These are phyloP conservation scores for Hibiscus tridactylites DNA, from an alignment of 345 rosid genomes.

Conservation along the genomic window DNA sequence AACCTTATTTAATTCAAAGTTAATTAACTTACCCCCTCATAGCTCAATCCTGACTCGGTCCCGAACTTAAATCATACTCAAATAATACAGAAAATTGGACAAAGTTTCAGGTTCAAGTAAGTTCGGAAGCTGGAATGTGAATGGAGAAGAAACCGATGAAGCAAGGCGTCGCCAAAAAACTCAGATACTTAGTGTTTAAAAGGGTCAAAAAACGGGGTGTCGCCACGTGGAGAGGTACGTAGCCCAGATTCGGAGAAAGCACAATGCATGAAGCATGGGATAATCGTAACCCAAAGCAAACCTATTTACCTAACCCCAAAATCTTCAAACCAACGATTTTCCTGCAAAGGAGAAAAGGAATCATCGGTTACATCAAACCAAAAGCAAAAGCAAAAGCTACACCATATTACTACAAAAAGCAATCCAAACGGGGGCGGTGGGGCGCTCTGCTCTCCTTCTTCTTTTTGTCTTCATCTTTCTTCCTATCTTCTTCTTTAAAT, in stretches of 20 bases:
- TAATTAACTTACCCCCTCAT: no score
- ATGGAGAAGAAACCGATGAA: no score
- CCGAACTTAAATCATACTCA: no score
- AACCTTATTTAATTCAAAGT: no score
- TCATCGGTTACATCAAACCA: slow-evolving; percentile 21
- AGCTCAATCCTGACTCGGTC: no score
- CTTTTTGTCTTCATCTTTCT: slow-evolving; percentile 30
- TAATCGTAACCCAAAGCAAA: slow-evolving; percentile 9
- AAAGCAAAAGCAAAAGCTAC: slow-evolving; percentile 18
- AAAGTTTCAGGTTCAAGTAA: no score
- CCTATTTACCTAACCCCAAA: neutral
- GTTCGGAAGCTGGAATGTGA: no score
- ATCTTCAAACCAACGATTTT: slow-evolving; percentile 33
- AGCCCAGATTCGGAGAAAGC: slow-evolving; percentile 40
- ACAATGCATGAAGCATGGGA: slow-evolving; percentile 26
- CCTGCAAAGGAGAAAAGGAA: slow-evolving; percentile 20
- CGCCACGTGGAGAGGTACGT: no score
- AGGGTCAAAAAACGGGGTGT: no score
- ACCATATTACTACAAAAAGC: slow-evolving; percentile 2
- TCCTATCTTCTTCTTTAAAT: neutral
- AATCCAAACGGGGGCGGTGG: slow-evolving; percentile 15
- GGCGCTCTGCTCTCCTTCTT: slow-evolving; percentile 22
- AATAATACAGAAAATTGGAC: no score
- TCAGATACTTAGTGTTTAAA: no score
- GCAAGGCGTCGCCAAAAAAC: no score